phyloP scores from a whole-genome alignment of 2,329 filamentous ascomycete species.

The Aspergillus fijiensis region DNA sequence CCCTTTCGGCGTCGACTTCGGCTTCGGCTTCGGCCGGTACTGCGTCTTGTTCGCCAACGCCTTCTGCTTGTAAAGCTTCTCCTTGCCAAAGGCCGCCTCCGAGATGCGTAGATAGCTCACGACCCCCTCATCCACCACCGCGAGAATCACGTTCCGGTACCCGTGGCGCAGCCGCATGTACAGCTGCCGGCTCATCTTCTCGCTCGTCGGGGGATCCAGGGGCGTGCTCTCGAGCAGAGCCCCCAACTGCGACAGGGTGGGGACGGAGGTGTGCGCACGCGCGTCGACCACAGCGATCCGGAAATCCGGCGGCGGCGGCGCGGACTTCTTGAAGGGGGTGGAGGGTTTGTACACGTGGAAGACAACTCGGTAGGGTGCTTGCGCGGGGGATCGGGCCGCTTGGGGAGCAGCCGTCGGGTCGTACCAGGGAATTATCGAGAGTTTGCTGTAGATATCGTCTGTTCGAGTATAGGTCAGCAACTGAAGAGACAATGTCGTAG shows the following conservation, averaged over 20 bases:
- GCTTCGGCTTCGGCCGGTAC: constrained; percentile 28
- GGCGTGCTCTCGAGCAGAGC: constrained; percentile 73
- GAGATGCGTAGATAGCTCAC: constrained; percentile 82
- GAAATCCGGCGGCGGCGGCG: constrained; percentile 77
- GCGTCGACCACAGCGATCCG: constrained; percentile 80
- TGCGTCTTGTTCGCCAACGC: constrained; percentile 33
- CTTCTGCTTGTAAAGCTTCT: constrained; percentile 63
- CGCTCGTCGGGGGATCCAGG: constrained; percentile 58
- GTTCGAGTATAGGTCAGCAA: constrained; percentile 36
- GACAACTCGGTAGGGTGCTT: constrained; percentile 66
- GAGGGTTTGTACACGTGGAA: constrained; percentile 81
- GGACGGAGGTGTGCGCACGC: constrained; percentile 64
- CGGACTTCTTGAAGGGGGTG: constrained; percentile 72
- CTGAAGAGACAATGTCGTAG: background rate
- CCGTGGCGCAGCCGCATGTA: constrained; percentile 83
- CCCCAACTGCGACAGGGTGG: constrained; percentile 69
- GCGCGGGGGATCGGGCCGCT: constrained; percentile 24
- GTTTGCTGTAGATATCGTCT: constrained; percentile 72
- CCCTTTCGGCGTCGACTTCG: no score
- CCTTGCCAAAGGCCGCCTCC: constrained; percentile 76
- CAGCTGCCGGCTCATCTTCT: constrained; percentile 54
- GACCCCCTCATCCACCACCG: constrained; percentile 84
- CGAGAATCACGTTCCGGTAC: constrained; percentile 77
- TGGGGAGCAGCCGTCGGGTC: constrained; percentile 50
- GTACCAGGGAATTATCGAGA: constrained; percentile 72